These are phyloP conservation scores for Phytophthora pistaciae DNA, from an alignment of 352 stramenopile species.

Conservation along the genomic window DNA sequence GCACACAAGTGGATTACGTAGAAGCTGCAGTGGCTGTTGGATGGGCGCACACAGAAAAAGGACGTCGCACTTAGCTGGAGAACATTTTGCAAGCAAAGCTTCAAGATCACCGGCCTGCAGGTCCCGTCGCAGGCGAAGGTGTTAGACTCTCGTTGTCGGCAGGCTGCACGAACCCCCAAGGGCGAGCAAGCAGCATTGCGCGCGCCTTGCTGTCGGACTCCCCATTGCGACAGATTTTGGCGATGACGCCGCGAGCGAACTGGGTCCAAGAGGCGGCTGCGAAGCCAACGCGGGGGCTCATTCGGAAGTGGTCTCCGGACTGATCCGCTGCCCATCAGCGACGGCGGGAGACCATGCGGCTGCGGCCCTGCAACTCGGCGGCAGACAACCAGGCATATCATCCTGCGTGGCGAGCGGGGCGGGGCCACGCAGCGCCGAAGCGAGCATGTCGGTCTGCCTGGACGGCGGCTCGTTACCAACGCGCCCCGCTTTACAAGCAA, in stretches of 20 bases:
- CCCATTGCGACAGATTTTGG: no score
- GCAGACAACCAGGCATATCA: conserved; percentile 1
- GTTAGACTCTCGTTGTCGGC: neutral
- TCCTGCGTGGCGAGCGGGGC: neutral
- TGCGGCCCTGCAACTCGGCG: neutral
- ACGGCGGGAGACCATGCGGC: no score
- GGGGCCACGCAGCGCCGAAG: neutral
- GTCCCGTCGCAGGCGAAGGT: neutral
- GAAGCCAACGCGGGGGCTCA: neutral
- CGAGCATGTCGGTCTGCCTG: neutral
- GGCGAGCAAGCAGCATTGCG: no score
- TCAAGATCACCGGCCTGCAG: neutral
- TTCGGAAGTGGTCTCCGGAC: neutral
- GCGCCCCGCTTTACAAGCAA: conserved; percentile 9
- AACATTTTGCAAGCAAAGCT: neutral
- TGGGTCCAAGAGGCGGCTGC: no score
- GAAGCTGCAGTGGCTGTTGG: conserved; percentile 19
- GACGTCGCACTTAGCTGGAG: no score
- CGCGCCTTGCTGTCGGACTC: no score
- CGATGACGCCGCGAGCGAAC: no score
- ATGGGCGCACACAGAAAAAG: neutral
- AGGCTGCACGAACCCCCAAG: neutral
- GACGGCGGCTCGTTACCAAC: neutral
- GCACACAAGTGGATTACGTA: conserved; percentile 6
- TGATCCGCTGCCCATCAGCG: neutral